Base-by-base conservation (phyloP, 2,329 filamentous ascomycete species). In the Cladophialophora immunda region DNA sequence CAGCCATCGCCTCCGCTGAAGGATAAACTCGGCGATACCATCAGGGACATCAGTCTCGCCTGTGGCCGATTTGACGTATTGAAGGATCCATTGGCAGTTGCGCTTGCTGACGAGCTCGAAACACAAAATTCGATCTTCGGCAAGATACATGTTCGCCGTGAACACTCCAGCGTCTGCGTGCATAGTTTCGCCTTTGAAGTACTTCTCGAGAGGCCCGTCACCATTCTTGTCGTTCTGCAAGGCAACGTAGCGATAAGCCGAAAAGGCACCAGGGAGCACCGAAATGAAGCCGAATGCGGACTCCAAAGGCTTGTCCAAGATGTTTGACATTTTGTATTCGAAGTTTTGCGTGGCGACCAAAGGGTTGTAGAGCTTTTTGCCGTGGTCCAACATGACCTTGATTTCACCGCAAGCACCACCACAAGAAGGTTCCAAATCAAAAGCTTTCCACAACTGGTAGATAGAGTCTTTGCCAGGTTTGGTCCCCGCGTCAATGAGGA, bases 281-380 rank as follows among this genome's bases (percentile, higher is more conserved):
- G 92, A 93, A 77, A 99, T 98, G 81, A 98, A 99, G 55, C 95
- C 95, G 78, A 99, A 99, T 0, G 94, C 92, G 3, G 94, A 98
- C 78, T 99, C 95, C 47, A 99, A 83, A 1, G 95, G 95, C 82
- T 99, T 99, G 79, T 99, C 95, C 53, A 99, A 86, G 76, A 99
- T 99, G 76, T 99, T 99, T 79, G 93, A 97, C 91, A 99, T 97
- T 86, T 99, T 99, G 86, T 99, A 99, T 82, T 99, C 95, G 74
- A 99, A 99, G 77, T 99, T 99, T 76, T 99, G 95, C 0, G 94
- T 94, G 1, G 95, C 95, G 25, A 99, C 92, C 4, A 99, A 86
- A 0, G 95, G 95, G 75, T 98, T 99, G 72, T 97, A 78, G 38
- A 99, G 86, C 74, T 96, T 93, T 79, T 92, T 94, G 70, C 94